Conservation (phyloP, 805 yeast species). For the Lipomyces orientalis region DNA sequence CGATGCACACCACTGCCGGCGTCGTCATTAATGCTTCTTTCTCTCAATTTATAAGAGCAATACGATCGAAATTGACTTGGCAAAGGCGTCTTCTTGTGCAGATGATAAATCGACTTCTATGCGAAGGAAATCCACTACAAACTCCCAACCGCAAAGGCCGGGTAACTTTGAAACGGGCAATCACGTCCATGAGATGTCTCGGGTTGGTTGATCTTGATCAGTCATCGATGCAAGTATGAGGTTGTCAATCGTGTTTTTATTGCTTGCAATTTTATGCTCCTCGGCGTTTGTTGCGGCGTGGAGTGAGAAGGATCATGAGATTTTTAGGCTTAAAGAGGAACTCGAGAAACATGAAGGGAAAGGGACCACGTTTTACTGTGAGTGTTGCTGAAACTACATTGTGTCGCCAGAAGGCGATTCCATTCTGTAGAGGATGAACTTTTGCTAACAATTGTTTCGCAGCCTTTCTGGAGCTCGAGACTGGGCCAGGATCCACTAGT, state of each 20-base stretch:
- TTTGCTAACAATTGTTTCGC: neutral
- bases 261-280: constrained; percentile 9
- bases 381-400: constrained; percentile 45
- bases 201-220: neutral
- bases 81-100: neutral
- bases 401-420: neutral
- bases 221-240: constrained; percentile 5
- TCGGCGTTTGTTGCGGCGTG: constrained; percentile 47
- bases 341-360: constrained; percentile 66
- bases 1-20: constrained; percentile 54
- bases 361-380: constrained; percentile 68
- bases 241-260: constrained; percentile 1
- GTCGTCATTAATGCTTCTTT: constrained; percentile 42
- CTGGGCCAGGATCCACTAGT: constrained; percentile 50
- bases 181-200: too few relatives aligned
- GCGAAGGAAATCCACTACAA: neutral
- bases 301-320: constrained; percentile 76
- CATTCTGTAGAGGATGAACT: neutral
- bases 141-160: neutral
- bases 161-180: too few relatives aligned
- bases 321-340: constrained; percentile 72
- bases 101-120: neutral
- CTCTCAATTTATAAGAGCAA: neutral
- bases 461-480: constrained; percentile 52
- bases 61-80: neutral